These are phyloP conservation scores for Venturia oleaginea DNA, from an alignment of 2,329 filamentous ascomycete species.

Conservation along the genomic window DNA sequence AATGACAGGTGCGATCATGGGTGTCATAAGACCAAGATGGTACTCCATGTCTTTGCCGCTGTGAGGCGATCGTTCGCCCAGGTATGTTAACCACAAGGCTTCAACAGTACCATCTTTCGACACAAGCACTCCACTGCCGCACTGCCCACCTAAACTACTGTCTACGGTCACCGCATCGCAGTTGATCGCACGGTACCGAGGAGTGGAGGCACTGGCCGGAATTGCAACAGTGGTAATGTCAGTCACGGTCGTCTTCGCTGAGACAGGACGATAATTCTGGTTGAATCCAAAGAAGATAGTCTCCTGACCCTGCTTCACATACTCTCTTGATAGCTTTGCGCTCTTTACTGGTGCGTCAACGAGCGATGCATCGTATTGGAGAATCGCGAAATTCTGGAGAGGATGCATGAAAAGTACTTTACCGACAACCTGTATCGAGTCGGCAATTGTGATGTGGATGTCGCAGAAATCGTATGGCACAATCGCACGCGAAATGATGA, in stretches of 20 bases:
- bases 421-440: constrained; percentile 88
- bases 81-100: constrained; percentile 92
- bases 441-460: constrained; percentile 90
- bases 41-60: constrained; percentile 90
- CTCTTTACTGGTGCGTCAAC: constrained; percentile 92
- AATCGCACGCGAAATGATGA: constrained; percentile 87
- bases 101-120: constrained; percentile 86
- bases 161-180: constrained; percentile 96
- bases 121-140: constrained; percentile 86
- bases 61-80: constrained; percentile 74
- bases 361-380: constrained; percentile 86
- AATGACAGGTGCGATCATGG: constrained; percentile 80
- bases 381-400: constrained; percentile 89
- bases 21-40: constrained; percentile 83
- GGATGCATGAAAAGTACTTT: constrained; percentile 95
- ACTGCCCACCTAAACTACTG: constrained; percentile 81
- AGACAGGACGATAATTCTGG: constrained; percentile 84
- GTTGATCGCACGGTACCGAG: constrained; percentile 89
- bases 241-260: constrained; percentile 88
- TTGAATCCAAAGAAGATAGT: constrained; percentile 99
- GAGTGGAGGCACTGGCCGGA: constrained; percentile 83
- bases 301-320: constrained; percentile 84
- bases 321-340: constrained; percentile 69
- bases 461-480: constrained; percentile 96
- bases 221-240: constrained; percentile 97